Base-by-base conservation (phyloP, 2,329 filamentous ascomycete genomes). In the Furcasterigmium sp. region DNA sequence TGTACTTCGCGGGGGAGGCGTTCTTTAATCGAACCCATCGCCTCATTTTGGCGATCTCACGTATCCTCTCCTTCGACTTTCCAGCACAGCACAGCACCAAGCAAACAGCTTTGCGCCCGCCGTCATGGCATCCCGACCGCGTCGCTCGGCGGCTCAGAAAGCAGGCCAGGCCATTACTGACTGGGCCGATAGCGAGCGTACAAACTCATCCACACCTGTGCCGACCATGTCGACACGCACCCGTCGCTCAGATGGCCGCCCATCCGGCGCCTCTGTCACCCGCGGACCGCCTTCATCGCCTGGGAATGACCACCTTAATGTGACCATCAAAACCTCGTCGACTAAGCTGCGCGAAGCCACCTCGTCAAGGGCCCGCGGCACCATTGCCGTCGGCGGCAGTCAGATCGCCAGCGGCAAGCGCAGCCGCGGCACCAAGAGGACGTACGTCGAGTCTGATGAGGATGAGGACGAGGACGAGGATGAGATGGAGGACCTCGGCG, bases 371-470 rank as follows among this genome's bases (percentile, higher is more conserved):
- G 52, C 59, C 35, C 62, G 63, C 23, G 55, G 50, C 48, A 56
- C 58, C 43, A 55, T 47, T 17, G 49, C 53, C 13, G 48, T 52
- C 9, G 54, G 48, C 45, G 68, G 66, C 19, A 67, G 69, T 23
- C 69, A 75, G 51, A 72, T 76, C 39, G 57, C 75, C 15, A 62
- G 68, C 20, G 70, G 72, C 29, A 76, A 74, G 52, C 68, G 76
- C 39, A 77, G 73, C 45, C 70, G 76, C 8, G 73, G 72, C 6
- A 69, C 67, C 15, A 77, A 78, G 61, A 80, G 80, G 62, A 80
- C 70, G 51, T 81, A 81, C 43, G 73, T 79, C 19, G 76, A 80
- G 48, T 76, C 73, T 29, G 72, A 70, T 42, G 66, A 66, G 8
- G 63, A 65, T 8, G 62, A 58, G 10, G 58, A 62, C 49, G 48